Evolutionary conservation across 1,139 yeast genomes (phyloP).

Genomic region (Hanseniaspora sp.): DNA sequence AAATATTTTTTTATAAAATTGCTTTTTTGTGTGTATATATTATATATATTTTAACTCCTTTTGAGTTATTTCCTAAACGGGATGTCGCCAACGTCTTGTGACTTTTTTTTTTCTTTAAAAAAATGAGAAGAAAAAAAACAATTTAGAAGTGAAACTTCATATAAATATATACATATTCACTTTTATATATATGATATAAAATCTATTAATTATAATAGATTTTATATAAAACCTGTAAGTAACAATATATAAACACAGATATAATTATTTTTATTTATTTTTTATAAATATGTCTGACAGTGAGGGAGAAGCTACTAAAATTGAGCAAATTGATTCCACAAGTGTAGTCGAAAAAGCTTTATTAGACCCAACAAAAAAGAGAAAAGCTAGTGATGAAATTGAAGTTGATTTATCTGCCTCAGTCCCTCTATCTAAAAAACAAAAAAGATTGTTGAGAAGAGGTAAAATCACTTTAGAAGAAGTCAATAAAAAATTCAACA

Average conservation of each 20-base stretch:
- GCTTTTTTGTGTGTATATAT: no score
- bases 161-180: no score
- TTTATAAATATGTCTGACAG: constrained; percentile 13
- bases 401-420: constrained; percentile 71
- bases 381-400: constrained; percentile 43
- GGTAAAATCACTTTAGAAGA: constrained; percentile 57
- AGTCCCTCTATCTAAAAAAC: constrained; percentile 82
- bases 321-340: constrained; percentile 13
- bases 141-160: no score
- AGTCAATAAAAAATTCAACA: constrained; percentile 37
- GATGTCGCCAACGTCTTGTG: neutral
- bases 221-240: no score
- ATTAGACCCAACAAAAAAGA: constrained; percentile 29
- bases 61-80: neutral
- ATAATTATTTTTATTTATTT: no score
- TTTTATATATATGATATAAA: no score
- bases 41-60: no score
- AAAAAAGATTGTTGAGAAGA: constrained; percentile 67
- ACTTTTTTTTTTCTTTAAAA: no score
- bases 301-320: constrained; percentile 27
- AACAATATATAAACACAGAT: no score
- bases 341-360: constrained; percentile 24
- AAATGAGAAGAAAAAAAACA: no score
- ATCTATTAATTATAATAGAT: no score
- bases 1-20: no score